Base-by-base conservation (phyloP, 2,329 filamentous ascomycete species). In the Xylaria sp. region DNA sequence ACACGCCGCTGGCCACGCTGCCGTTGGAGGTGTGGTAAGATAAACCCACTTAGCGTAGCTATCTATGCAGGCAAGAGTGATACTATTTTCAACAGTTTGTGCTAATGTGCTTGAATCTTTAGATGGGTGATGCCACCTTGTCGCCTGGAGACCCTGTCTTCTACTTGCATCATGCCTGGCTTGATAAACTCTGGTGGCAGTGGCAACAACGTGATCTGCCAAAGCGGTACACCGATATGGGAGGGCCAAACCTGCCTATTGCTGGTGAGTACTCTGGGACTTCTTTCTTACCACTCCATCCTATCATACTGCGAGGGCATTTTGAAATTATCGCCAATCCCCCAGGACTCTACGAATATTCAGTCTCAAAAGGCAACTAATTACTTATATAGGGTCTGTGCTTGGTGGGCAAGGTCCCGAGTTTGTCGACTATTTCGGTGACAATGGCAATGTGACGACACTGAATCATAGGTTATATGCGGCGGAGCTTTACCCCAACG, bases 131-230 rank as follows among this genome's bases (percentile, higher is more conserved):
- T 18, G 57, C 67, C 20, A 71, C 63, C 20, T 63, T 60, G 30
- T 65, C 59, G 25, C 72, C 75, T 0, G 23, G 85, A 84, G 76
- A 78, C 59, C 77, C 77, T 0, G 25, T 78, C 9, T 78, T 78
- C 63, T 78, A 74, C 48, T 67, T 78, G 2, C 76, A 78, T 52
- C 77, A 78, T 58, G 70, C 71, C 7, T 77, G 72, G 50, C 48
- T 78, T 4, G 77, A 78, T 45, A 73, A 72, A 9, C 59, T 77
- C 9, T 78, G 75, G 74, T 77, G 75, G 74, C 58, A 72, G n/a
- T 78, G 77, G 76, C 76, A 79, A 64, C 59, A 70, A 28, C 56
- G 63, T 0, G 67, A 74, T 36, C 60, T 75, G 2, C 48, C 69
- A 25, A 68, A 61, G 4, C 72, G 76, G 4, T 68, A 75, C 7